Evolutionary conservation across 2,329 filamentous ascomycete genomes (phyloP), one percentile per base, ranked within the genome.

Genomic region (Epichloe gansuensis): DNA sequence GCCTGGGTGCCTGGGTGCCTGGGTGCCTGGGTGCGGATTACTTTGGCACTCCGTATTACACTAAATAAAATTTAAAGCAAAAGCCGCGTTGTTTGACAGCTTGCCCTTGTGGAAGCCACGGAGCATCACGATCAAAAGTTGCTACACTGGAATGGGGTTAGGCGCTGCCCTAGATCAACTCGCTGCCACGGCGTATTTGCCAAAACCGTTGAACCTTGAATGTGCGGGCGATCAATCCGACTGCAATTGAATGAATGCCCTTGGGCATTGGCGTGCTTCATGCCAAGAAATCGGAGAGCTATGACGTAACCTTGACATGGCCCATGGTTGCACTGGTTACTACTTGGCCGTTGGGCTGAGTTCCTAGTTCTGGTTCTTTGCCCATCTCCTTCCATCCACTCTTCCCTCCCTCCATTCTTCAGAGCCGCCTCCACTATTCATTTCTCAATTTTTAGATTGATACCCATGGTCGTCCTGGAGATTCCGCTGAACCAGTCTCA

Each of bases 281-380:
- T 51, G 52, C 52, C 52, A 48, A 48, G 48, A 38, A 48, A 45
- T 35, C 4, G 25, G n/a, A 28, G 47, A 28, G 47, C 45, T 13
- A 51, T 54, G 52, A 51, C 52, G 52, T 54, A 51, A 46, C 21
- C 28, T 7, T 31, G 28, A 31, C 28, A 31, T 31, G 28, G 28
- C 23, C 23, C 23, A 23, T 23, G 23, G 23, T 23, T 23, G 23
- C 23, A 23, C 23, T 23, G 23, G 17, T 17, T 17, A 17, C 17
- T 17, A 17, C 23, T 23, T 23, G 23, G 23, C 8, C 28, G 28
- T 31, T 9, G 28, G 28, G 28, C 28, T 31, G 28, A 31, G 28
- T 31, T 31, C 28, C 28, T 31, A 9, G 28, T 17, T 17, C 17
- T 17, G 17, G 28, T 31, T 31, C 47, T 37, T 41, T 39, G 50